Evolutionary conservation across 192 early-diverging fungal species (phyloP).

Genomic region (Gryganskiella cystojenkinii): DNA sequence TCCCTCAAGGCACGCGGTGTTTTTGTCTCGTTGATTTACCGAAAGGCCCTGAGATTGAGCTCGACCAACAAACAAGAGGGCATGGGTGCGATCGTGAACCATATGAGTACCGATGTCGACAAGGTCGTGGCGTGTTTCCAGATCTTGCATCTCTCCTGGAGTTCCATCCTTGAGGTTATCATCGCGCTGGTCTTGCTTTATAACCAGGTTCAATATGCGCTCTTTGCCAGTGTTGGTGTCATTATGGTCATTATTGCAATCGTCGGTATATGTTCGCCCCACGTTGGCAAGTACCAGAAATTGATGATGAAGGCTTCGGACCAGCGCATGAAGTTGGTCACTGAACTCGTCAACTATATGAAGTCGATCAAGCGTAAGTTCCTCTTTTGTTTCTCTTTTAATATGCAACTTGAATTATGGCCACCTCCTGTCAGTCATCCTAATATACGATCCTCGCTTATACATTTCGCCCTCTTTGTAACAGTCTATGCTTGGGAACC

Average conservation of each 20-base stretch:
- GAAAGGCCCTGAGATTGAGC: slow-evolving; percentile 63
- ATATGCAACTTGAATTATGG: too few relatives aligned
- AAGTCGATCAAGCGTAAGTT: slow-evolving; percentile 81
- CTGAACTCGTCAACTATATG: slow-evolving; percentile 70
- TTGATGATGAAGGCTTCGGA: slow-evolving; percentile 49
- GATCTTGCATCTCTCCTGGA: slow-evolving; percentile 33
- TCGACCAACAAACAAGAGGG: slow-evolving; percentile 66
- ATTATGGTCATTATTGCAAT: slow-evolving; percentile 12
- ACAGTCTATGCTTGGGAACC: slow-evolving; percentile 80
- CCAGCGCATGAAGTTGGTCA: slow-evolving; percentile 73
- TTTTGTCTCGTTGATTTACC: slow-evolving; percentile 65
- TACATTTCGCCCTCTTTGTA: too few relatives aligned
- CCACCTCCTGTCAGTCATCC: too few relatives aligned
- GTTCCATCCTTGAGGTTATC: slow-evolving; percentile 19
- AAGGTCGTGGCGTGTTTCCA: slow-evolving; percentile 15
- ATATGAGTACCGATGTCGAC: slow-evolving; percentile 61
- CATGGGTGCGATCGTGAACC: slow-evolving; percentile 69
- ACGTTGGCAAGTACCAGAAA: background rate
- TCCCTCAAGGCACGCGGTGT: slow-evolving; percentile 62
- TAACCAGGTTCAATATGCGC: slow-evolving; percentile 20
- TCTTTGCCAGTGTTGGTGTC: slow-evolving; percentile 28
- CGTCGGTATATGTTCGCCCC: background rate
- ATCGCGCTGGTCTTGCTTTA: slow-evolving; percentile 28
- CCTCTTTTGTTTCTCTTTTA: too few relatives aligned
- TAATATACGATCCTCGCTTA: too few relatives aligned